Evolutionary conservation across 2,329 filamentous ascomycete genomes (phyloP), one percentile per base, ranked within the genome.

Genomic region (Calonectria pseudoreteaudii): DNA sequence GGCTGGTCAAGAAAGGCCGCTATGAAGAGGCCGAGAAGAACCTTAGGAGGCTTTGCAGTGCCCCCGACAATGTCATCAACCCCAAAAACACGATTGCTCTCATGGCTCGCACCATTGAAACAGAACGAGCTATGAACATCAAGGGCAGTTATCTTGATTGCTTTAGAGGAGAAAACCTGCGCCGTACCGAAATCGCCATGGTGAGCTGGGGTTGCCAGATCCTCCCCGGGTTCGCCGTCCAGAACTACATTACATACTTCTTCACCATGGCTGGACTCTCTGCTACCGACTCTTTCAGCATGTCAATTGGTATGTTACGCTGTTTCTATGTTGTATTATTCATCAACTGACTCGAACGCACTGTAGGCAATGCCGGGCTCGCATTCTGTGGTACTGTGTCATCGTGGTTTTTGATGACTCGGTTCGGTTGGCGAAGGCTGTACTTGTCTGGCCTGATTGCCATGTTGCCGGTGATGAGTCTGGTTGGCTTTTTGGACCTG

Each of bases 91-190:
- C 75, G 30, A 69, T 76, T 28, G 70, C 75, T 14, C 65, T 75
- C 53, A 76, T 76, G 73, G 18, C 67, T 20, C 75, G 70, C 16
- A 76, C 75, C 30, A 75, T 70, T n/a, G 68, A 71, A 34, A 64
- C 68, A 9, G 76, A 78, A 41, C 69, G 62, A 23, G 44, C 53
- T n/a, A 71, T 75, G 31, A 70, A 75, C 58, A 64, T 65, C 6
- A 49, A 80, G 74, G 70, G 70, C 1, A 62, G 66, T 0, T 88
- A 87, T 70, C 44, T 75, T 14, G 87, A 89, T 76, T 87, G 85
- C 73, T 89, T 89, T 83, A 81, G 79, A 20, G 87, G 87, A n/a
- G 82, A 82, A 10, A 84, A 89, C 74, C 81, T 84, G 1, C 84
- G 85, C 34, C 84, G 86, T n/a, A 87, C 86, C 2, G 83, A 86